Evolutionary conservation across 371 early-diverging fungal species (phyloP).

Genomic region (Synchytrium microbalum): DNA sequence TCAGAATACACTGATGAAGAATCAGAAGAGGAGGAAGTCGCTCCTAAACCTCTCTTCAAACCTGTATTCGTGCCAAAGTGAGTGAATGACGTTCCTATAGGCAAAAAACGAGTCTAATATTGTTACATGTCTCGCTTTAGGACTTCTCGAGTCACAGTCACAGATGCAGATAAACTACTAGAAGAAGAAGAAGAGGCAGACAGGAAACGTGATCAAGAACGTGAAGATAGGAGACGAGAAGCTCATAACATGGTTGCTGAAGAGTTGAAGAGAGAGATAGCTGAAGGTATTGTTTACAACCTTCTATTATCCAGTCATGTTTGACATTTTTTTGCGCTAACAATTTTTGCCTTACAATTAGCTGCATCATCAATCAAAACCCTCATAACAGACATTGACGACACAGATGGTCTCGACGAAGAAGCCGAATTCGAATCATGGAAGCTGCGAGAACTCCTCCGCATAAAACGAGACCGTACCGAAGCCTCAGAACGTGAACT

Average conservation of each 20-base stretch:
- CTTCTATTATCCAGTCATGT: slow-evolving; percentile 7
- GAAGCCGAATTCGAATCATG: slow-evolving; percentile 84
- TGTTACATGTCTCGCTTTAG: too few relatives aligned
- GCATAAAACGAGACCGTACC: slow-evolving; percentile 82
- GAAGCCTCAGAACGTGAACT: slow-evolving; percentile 61
- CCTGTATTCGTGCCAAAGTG: slow-evolving; percentile 85
- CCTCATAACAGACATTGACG: slow-evolving; percentile 57
- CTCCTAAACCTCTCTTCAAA: slow-evolving; percentile 46
- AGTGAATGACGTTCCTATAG: background rate
- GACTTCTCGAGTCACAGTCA: background rate
- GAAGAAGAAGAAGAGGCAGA: slow-evolving; percentile 53
- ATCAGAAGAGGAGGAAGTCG: slow-evolving; percentile 40
- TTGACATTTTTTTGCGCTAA: slow-evolving; percentile 1
- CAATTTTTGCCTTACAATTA: background rate
- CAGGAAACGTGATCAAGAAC: slow-evolving; percentile 39
- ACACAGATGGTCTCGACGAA: slow-evolving; percentile 81
- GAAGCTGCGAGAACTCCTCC: slow-evolving; percentile 83
- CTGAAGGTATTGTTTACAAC: slow-evolving; percentile 25
- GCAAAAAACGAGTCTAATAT: too few relatives aligned
- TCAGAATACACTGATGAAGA: slow-evolving; percentile 43
- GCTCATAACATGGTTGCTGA: slow-evolving; percentile 70
- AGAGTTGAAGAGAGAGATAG: slow-evolving; percentile 50
- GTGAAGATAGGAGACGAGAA: slow-evolving; percentile 62
- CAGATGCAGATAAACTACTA: background rate
- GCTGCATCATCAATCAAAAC: slow-evolving; percentile 18